phyloP scores from a whole-genome alignment of 1,284 basidiomycete species.

The Pyrrhoderma lamaoense region DNA sequence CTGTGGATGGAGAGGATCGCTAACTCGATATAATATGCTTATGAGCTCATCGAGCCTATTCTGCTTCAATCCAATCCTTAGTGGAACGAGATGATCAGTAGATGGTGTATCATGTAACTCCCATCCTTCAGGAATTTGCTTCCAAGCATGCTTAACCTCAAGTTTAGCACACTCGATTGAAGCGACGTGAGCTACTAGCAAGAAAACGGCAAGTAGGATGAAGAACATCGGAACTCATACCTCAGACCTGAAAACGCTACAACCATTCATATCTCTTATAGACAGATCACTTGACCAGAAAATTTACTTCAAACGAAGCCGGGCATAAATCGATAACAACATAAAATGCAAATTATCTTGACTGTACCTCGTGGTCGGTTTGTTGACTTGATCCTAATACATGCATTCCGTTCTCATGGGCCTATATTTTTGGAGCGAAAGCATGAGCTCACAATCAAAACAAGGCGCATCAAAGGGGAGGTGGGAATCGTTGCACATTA shows the following conservation, averaged over 20 bases:
- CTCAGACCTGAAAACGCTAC: background rate
- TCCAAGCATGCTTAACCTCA: constrained; percentile 19
- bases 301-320: no score
- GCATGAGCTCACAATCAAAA: no score
- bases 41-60: constrained; percentile 21
- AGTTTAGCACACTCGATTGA: constrained; percentile 10
- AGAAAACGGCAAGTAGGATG: background rate
- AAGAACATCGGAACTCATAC: background rate
- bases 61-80: constrained; percentile 20
- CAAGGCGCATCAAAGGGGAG: no score
- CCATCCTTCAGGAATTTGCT: constrained; percentile 16
- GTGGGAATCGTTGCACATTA: no score
- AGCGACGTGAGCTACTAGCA: background rate
- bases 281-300: no score
- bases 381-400: no score
- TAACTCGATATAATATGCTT: constrained; percentile 21
- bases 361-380: no score
- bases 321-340: no score
- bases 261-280: no score
- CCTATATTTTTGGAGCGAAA: no score
- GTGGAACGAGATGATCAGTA: constrained; percentile 13
- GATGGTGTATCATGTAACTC: constrained; percentile 11
- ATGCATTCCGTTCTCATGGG: no score
- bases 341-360: no score
- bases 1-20: constrained; percentile 19